Base-by-base conservation (phyloP, 2,329 filamentous ascomycete species). In the Elsinoe ampelina region DNA sequence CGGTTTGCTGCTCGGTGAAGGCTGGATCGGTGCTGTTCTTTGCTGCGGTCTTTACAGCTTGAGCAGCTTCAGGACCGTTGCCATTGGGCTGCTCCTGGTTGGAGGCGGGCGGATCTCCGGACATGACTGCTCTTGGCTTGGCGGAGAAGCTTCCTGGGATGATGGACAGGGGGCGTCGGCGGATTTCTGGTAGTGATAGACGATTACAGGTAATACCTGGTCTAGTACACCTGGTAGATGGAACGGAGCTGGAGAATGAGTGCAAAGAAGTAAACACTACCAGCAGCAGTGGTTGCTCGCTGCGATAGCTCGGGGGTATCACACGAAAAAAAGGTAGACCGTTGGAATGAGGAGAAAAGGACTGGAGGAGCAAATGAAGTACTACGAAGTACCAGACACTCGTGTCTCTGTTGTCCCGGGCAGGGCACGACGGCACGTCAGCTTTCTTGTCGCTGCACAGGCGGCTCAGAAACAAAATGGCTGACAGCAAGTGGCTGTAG, bases 381-480 rank as follows among this genome's bases (percentile, higher is more conserved):
- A 30, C 26, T 30, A n/a, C n/a, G n/a, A n/a, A n/a, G n/a, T n/a
- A 30, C 26, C 26, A 30, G 26, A 30, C 26, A 30, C 26, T 30
- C 26, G 26, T 30, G 26, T 30, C 26, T 30, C 26, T 30, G 26
- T 30, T 30, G 26, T 30, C 26, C 26, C 26, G 22, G 22, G 22
- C 22, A 26, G 22, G 22, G 22, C 22, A 26, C 38, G 5, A 15
- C 38, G 15, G 15, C 15, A 45, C 20, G n/a, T 36, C 32, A 52
- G 48, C 48, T 26, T 39, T 17, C 15, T 52, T 35, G 32, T 26
- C 32, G 32, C 47, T 51, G 30, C 47, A 51, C 47, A 35, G 12
- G 47, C 47, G 26, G 47, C 48, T 38, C 48, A 38, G 32, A 52
- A 52, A 52, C 32, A 38, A 52, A 52, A 52, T 52, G 48, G 48